Evolutionary conservation across 2,329 filamentous ascomycete genomes (phyloP), one percentile per base, ranked within the genome.

Genomic region (Sphaerulina musiva): DNA sequence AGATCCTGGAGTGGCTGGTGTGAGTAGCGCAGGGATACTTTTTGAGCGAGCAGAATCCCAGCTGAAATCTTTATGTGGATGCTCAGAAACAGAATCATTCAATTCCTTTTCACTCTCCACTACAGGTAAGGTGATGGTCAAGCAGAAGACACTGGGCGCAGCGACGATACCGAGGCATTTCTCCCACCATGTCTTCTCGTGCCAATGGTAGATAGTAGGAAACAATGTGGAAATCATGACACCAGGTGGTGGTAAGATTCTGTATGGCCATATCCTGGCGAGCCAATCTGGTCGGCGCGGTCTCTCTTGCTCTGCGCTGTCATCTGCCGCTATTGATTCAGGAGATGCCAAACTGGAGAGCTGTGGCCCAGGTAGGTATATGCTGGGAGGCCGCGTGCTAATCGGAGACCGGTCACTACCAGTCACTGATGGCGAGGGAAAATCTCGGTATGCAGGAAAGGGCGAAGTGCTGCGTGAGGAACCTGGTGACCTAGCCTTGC

Each of bases 81-180:
- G 50, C n/a, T 49, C 29, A n/a, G 42, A 31, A 17, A 49, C 32
- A 6, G 51, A 48, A 17, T 40, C 38, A 20, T 43, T 38, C 4
- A 32, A 40, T n/a, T 79, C 68, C 36, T 72, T 76, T 17, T 81
- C 78, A 1, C 81, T 80, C 64, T 97, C 92, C 5, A 95, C 88
- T 0, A 98, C 90, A 0, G 95, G 93, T 4, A 98, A 72, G 0
- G 93, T 98, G 45, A 93, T 83, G 0, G 92, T 92, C 3, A 98
- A 77, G 2, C 97, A 73, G 58, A 98, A 88, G 38, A 98, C 89
- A 63, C 87, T 95, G 1, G 91, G 88, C n/a, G 89, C 85, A 6
- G 91, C 91, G 38, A 95, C 78, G 9, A 93, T 64, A 41, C 89
- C 92, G 46, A 96, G 74, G 43, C 90, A 73, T 66, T 87, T 90